Evolutionary conservation across 2,329 filamentous ascomycete genomes (phyloP).

Genomic region (Hymenoscyphus repandus): DNA sequence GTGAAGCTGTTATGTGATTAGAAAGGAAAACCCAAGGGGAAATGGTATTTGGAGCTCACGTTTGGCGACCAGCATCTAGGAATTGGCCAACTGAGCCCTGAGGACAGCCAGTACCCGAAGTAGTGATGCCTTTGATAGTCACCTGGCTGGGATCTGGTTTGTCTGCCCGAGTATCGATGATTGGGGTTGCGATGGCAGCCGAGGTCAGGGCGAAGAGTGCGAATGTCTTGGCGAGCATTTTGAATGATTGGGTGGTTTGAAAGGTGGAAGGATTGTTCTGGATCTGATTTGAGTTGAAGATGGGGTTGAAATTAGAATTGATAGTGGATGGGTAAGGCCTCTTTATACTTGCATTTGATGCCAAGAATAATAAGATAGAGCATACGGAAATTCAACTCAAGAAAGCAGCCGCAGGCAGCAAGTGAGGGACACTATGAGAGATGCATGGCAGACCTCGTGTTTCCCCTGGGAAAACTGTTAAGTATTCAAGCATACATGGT

Average conservation of each 20-base stretch:
- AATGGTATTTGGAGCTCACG: neutral
- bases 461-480: too few species aligned
- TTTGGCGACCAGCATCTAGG: conserved; percentile 2
- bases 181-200: conserved; percentile 2
- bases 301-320: neutral
- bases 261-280: neutral
- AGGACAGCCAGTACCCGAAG: conserved; percentile 11
- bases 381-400: too few species aligned
- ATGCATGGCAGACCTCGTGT: too few species aligned
- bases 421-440: too few species aligned
- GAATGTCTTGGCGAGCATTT: neutral
- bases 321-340: too few species aligned
- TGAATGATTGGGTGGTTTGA: neutral
- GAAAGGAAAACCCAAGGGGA: neutral
- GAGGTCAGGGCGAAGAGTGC: conserved; percentile 3
- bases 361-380: too few species aligned
- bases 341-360: too few species aligned
- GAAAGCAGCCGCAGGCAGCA: too few species aligned
- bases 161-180: neutral
- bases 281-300: neutral
- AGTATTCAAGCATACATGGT: too few species aligned
- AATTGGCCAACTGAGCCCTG: conserved; percentile 7
- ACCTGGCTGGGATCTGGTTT: conserved; percentile 5
- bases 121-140: conserved; percentile 9
- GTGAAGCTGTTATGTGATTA: conserved; percentile 6